These are phyloP conservation scores for Zygoascus bituminiphila DNA, from an alignment of 805 yeast genomes.

Conservation along the genomic window DNA sequence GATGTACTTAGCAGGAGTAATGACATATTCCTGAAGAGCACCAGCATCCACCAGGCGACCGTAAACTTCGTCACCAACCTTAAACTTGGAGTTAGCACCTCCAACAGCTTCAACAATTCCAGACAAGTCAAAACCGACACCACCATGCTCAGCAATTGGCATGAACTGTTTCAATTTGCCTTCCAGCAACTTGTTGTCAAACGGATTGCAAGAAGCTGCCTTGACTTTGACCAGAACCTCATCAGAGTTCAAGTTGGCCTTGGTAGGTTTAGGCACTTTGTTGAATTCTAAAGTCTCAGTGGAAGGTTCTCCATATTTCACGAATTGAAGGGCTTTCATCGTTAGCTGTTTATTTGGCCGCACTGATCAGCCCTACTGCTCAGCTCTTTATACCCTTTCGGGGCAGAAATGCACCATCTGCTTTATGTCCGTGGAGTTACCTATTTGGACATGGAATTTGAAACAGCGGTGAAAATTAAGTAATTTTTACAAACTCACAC, in stretches of 20 bases:
- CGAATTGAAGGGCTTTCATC: neutral
- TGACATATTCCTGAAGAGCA: constrained; percentile 16
- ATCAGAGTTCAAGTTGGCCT: neutral
- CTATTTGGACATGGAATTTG: too few relatives aligned
- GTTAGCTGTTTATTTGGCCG: too few relatives aligned
- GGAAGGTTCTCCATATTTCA: neutral
- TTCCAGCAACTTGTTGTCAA: constrained; percentile 17
- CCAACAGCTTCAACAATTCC: constrained; percentile 24
- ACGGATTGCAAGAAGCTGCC: constrained; percentile 22
- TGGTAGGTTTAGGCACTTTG: neutral
- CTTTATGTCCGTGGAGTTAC: too few relatives aligned
- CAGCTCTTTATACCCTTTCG: too few relatives aligned
- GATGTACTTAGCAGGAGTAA: constrained; percentile 8
- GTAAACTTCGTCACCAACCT: constrained; percentile 19
- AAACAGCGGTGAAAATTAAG: too few relatives aligned
- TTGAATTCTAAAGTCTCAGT: neutral
- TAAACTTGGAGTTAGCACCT: constrained; percentile 12
- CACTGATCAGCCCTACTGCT: too few relatives aligned
- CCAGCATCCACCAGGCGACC: constrained; percentile 12
- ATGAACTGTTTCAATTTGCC: constrained; percentile 9
- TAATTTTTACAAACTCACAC: too few relatives aligned
- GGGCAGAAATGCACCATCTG: too few relatives aligned
- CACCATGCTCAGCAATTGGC: constrained; percentile 11
- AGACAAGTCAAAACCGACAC: constrained; percentile 20
- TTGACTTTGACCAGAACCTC: constrained; percentile 16